A percentile compares a stretch with the other conserved stretches of the same genome.
These are phyloP conservation scores for Xylariaceae sp. DNA, from an alignment of 2,329 filamentous ascomycete species.

Conservation along the genomic window DNA sequence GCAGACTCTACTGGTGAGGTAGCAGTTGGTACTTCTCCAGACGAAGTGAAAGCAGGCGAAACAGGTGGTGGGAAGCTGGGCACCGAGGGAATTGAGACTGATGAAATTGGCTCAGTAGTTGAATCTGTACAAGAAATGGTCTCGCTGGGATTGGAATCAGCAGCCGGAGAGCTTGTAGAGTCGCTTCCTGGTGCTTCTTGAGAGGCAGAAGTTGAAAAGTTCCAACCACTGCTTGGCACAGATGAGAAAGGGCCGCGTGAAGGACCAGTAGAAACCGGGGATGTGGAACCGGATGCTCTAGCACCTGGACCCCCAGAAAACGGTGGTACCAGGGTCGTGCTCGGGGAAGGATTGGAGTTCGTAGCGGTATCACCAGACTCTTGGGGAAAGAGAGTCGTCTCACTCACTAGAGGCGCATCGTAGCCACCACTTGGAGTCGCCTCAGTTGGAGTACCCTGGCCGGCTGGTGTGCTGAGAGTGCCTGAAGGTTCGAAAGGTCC, in stretches of 20 bases:
- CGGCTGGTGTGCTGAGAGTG: slow-evolving; percentile 10
- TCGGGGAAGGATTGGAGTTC: slow-evolving; percentile 21
- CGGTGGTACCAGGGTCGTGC: slow-evolving; percentile 25
- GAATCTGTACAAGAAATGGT: slow-evolving; percentile 28
- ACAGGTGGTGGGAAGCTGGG: slow-evolving; percentile 35
- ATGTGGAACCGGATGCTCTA: slow-evolving; percentile 21
- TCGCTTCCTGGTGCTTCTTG: slow-evolving; percentile 25
- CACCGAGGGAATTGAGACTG: slow-evolving; percentile 25
- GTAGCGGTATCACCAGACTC: slow-evolving; percentile 19
- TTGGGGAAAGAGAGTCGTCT: slow-evolving; percentile 28
- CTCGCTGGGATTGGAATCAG: slow-evolving; percentile 17
- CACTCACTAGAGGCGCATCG: slow-evolving; percentile 29
- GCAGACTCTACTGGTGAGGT: slow-evolving; percentile 14
- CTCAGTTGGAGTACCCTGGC: slow-evolving; percentile 13
- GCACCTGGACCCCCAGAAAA: slow-evolving; percentile 26
- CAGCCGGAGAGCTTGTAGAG: slow-evolving; percentile 20
- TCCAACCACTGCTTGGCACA: slow-evolving; percentile 42
- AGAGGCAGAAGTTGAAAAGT: slow-evolving; percentile 36
- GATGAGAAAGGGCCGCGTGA: slow-evolving; percentile 36
- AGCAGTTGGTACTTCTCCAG: slow-evolving; percentile 12
- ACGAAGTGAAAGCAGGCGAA: slow-evolving; percentile 21
- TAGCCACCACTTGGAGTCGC: slow-evolving; percentile 34
- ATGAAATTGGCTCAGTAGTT: slow-evolving; percentile 11
- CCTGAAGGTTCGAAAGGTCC: slow-evolving; percentile 22
- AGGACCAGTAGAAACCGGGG: slow-evolving; percentile 6